phyloP scores from a whole-genome alignment of 2,329 filamentous ascomycete genomes.

The Fusarium foetens region DNA sequence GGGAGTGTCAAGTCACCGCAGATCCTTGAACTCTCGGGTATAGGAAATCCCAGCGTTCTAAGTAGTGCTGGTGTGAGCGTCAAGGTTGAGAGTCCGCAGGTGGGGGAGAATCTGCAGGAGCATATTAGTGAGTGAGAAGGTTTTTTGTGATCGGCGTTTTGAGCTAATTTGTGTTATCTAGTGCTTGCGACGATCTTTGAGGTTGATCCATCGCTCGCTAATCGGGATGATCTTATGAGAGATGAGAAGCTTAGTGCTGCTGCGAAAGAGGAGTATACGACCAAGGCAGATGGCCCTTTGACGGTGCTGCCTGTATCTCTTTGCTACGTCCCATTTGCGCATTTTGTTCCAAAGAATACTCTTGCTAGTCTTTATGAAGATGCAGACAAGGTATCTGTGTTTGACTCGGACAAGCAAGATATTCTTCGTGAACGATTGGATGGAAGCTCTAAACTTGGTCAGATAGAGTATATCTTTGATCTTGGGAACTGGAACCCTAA shows the following conservation, averaged over 20 bases:
- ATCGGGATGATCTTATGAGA: conserved; percentile 52
- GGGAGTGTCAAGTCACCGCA: conserved; percentile 67
- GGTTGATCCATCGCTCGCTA: conserved; percentile 54
- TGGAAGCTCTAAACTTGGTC: conserved; percentile 50
- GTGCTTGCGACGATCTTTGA: conserved; percentile 58
- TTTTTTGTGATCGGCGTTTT: not conserved
- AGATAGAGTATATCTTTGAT: conserved; percentile 62
- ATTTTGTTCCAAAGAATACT: conserved; percentile 43
- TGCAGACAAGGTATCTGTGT: conserved; percentile 33
- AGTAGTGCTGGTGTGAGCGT: conserved; percentile 51
- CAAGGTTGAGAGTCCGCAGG: conserved; percentile 55
- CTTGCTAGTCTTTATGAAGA: conserved; percentile 38
- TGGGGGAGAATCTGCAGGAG: conserved; percentile 62
- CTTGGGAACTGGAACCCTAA: conserved; percentile 58
- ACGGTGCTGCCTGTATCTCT: conserved; percentile 55
- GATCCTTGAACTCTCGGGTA: conserved; percentile 69
- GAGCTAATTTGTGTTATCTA: conserved; percentile 38
- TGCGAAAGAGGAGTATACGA: conserved; percentile 49
- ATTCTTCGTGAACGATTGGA: conserved; percentile 50
- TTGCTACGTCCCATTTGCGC: conserved; percentile 54
- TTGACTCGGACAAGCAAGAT: conserved; percentile 39
- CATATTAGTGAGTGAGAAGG: conserved; percentile 48
- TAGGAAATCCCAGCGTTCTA: conserved; percentile 59
- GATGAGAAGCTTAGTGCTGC: conserved; percentile 44
- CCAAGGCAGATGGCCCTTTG: conserved; percentile 48